These are phyloP conservation scores for Pythium rhizo-oryzae DNA, from an alignment of 352 stramenopile species.

Conservation along the genomic window DNA sequence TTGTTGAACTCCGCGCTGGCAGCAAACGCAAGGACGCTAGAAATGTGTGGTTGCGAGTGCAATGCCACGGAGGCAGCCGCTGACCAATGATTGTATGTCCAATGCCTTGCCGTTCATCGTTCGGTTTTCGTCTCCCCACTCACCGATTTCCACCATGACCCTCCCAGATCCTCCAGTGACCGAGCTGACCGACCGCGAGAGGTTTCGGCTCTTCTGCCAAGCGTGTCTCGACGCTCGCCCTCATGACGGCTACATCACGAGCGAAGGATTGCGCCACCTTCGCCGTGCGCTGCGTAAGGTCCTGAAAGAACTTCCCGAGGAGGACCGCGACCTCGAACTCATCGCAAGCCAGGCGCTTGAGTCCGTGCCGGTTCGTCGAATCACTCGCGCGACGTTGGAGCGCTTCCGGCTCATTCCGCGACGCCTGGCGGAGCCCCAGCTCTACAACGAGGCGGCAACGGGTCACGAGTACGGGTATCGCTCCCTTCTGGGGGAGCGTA, in stretches of 20 bases:
- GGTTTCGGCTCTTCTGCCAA: not conserved
- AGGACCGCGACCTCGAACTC: conserved; percentile 2
- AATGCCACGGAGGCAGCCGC: not conserved
- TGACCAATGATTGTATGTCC: too few species aligned
- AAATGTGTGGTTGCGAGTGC: not conserved
- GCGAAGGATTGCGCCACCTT: not conserved
- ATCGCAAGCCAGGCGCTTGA: not conserved
- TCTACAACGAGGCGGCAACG: not conserved
- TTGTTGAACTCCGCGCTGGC: too few species aligned
- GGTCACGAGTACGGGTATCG: conserved; percentile 12
- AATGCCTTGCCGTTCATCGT: not conserved
- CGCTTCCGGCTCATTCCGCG: conserved; percentile 2
- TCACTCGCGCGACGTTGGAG: conserved; percentile 5
- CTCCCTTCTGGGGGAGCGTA: conserved; percentile 2
- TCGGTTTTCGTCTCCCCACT: too few species aligned
- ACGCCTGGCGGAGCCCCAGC: not conserved
- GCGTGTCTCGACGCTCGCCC: not conserved
- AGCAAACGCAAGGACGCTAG: not conserved
- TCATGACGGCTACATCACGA: conserved; percentile 1
- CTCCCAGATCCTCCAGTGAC: not conserved
- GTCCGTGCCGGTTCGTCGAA: not conserved
- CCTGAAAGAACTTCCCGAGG: conserved; percentile 1
- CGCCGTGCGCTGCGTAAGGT: conserved; percentile 2
- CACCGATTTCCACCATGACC: not conserved
- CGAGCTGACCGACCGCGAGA: not conserved